Evolutionary conservation across 148 eudicot species (phyloP), one percentile per base, ranked within the genome.

Genomic region (Simmondsia chinensis): DNA sequence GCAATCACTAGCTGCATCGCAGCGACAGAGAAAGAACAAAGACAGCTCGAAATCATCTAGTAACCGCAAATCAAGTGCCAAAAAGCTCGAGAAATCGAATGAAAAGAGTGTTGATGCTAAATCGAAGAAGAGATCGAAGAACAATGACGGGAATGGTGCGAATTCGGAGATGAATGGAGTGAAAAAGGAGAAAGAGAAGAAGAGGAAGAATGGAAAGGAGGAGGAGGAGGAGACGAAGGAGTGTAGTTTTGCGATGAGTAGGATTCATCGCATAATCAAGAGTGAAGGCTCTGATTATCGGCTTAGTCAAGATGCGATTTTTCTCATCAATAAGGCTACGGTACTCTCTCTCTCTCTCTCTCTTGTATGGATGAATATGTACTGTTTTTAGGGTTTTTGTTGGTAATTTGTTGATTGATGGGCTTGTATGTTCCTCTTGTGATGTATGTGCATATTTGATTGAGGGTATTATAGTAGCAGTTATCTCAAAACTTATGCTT

Each of bases 241-340:
- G 28, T 60, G 68, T 48, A 50, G 20, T 5, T 69, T 82, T 55
- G 76, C 93, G 23, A 78, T 60, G 54, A 51, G 51, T 41, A 63
- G 88, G 13, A 39, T 84, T 2, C 48, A 48, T 9, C 35, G 77
- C 61, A 84, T 84, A 30, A 54, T 77, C 2, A 76, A 67, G 63
- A 66, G 66, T 25, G 79, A 74, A 19, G 66, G 43, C 22, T 31
- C 70, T 17, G 75, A 71, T 50, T 33, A 43, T 57, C 70, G 66
- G 23, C 54, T 83, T 31, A 50, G 66, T 28, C 62, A 60, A 11
- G 94, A 83, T 42, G 71, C 94, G 21, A 58, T 69, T 53, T 80
- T 76, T 28, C 65, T 80, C 51, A 59, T 80, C 47, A 83, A 83
- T 49, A 76, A 75, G 69, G 87, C 94, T 16, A 31, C 83, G 72